Conservation (phyloP, 2,329 filamentous ascomycete species). For the Aureobasidium musti region DNA sequence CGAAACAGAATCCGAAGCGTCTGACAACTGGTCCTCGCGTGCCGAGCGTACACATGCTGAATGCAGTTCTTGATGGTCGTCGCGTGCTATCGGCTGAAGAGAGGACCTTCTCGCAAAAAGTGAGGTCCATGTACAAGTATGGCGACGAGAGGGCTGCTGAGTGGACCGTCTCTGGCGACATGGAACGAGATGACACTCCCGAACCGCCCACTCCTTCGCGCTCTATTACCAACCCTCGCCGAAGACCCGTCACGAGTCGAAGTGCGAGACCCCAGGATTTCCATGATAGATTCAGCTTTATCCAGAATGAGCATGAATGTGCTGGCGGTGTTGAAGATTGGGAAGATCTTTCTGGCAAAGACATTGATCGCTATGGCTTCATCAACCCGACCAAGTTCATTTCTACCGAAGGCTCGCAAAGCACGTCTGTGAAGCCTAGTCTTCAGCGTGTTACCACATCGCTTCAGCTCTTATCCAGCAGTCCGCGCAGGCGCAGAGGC, state of each 20-base stretch:
- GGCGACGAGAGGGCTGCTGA: slow-evolving; percentile 59
- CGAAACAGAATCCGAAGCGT: slow-evolving; percentile 28
- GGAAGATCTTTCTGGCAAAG: slow-evolving; percentile 59
- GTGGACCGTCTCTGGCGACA: slow-evolving; percentile 38
- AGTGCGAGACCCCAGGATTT: slow-evolving; percentile 17
- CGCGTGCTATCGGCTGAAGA: slow-evolving; percentile 65
- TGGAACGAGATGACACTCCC: slow-evolving; percentile 29
- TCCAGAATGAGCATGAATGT: slow-evolving; percentile 57
- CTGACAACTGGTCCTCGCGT: slow-evolving; percentile 39
- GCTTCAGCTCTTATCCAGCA: slow-evolving; percentile 58
- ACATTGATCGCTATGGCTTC: slow-evolving; percentile 68
- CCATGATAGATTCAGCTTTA: slow-evolving; percentile 38
- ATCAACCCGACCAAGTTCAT: slow-evolving; percentile 52
- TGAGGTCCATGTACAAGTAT: slow-evolving; percentile 64
- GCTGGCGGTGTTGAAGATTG: slow-evolving; percentile 67
- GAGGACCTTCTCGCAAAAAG: slow-evolving; percentile 62
- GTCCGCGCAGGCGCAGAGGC: slow-evolving; percentile 54
- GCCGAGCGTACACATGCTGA: slow-evolving; percentile 43
- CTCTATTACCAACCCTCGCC: slow-evolving; percentile 28
- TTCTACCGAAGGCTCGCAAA: slow-evolving; percentile 39
- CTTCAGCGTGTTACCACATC: slow-evolving; percentile 63
- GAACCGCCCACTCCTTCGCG: slow-evolving; percentile 19
- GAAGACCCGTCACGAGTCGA: slow-evolving; percentile 10
- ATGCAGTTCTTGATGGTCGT: slow-evolving; percentile 40
- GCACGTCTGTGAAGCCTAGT: slow-evolving; percentile 43